phyloP scores from a whole-genome alignment of 2,329 filamentous ascomycete species.

The Boeremia exigua region DNA sequence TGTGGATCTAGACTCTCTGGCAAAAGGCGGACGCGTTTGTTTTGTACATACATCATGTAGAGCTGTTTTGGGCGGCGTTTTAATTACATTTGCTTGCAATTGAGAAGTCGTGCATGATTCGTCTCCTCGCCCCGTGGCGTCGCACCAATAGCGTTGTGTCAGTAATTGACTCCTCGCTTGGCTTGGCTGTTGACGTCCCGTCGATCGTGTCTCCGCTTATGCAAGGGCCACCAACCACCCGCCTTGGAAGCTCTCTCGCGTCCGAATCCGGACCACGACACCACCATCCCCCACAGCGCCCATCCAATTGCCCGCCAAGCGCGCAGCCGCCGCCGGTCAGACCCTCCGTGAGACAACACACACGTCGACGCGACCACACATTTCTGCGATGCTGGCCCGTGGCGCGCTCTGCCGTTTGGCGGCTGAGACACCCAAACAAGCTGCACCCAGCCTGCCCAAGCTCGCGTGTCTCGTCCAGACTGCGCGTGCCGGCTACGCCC shows the following conservation, averaged over 20 bases:
- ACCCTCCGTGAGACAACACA: constrained; percentile 12
- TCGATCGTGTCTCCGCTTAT: constrained; percentile 15
- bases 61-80: constrained; percentile 11
- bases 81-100: constrained; percentile 4
- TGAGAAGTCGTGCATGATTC: background rate
- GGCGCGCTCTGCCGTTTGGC: constrained; percentile 46
- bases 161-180: background rate
- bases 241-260: constrained; percentile 19
- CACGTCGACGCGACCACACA: constrained; percentile 3
- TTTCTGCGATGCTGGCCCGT: constrained; percentile 44
- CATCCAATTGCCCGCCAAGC: constrained; percentile 28
- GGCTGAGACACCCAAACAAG: constrained; percentile 42
- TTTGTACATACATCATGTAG: constrained; percentile 16
- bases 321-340: constrained; percentile 22
- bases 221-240: constrained; percentile 17
- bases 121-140: background rate
- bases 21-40: constrained; percentile 5
- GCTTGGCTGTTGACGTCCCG: constrained; percentile 11
- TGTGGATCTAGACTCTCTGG: constrained; percentile 4
- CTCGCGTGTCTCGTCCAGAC: constrained; percentile 40
- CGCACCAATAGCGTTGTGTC: background rate
- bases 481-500: constrained; percentile 12
- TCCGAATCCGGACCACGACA: constrained; percentile 18
- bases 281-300: constrained; percentile 12
- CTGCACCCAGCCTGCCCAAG: constrained; percentile 45